Evolutionary conservation across 2,329 filamentous ascomycete species (phyloP).

Genomic region (Trematosphaeria pertusa): DNA sequence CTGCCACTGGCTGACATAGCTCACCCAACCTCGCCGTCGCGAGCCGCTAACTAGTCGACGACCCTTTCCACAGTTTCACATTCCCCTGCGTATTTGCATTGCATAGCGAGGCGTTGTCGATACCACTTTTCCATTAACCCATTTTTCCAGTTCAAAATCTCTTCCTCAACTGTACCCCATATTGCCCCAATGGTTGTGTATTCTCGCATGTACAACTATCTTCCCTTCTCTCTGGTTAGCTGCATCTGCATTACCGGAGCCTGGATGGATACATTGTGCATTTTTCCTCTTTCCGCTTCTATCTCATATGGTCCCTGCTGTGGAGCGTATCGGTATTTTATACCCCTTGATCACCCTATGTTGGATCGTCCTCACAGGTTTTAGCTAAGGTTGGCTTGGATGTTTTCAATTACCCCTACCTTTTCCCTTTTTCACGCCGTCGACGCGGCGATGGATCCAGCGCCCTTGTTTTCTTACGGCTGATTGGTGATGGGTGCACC

Average conservation of each 20-base stretch:
- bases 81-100: slow-evolving; percentile 17
- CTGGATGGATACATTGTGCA: slow-evolving; percentile 1
- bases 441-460: no score
- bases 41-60: neutral
- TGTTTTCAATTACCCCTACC: no score
- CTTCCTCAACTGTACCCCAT: neutral
- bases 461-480: no score
- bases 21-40: neutral
- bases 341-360: neutral
- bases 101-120: slow-evolving; percentile 50
- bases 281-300: neutral
- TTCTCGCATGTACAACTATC: slow-evolving; percentile 22
- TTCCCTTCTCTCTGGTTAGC: slow-evolving; percentile 10
- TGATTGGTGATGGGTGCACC: neutral
- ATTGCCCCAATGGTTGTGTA: slow-evolving; percentile 13
- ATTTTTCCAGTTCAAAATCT: neutral
- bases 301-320: neutral
- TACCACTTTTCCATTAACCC: slow-evolving; percentile 30
- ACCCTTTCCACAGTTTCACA: slow-evolving; percentile 9
- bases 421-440: no score
- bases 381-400: no score
- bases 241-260: slow-evolving; percentile 23
- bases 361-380: no score
- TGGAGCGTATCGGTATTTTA: neutral
- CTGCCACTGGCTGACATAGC: neutral